A percentile compares a stretch with the other conserved stretches of the same genome.
Evolutionary conservation across 202 grass and related monocot species (phyloP).

Genomic region (Carex arenaria): DNA sequence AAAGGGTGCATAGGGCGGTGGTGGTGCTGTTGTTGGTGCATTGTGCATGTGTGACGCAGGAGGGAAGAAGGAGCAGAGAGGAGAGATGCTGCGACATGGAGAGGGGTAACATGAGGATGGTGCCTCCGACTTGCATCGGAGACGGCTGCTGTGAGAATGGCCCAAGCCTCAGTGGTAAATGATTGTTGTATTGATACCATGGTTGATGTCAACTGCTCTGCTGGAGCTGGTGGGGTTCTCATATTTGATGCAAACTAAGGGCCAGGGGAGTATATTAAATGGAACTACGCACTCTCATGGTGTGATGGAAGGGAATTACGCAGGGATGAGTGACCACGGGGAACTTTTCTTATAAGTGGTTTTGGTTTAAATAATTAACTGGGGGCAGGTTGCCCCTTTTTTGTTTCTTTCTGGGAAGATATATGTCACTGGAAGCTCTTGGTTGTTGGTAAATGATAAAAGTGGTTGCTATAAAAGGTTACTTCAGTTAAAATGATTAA

Average conservation of each 20-base stretch:
- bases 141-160: conserved; percentile 46
- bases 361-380: conserved; percentile 5
- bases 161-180: conserved; percentile 59
- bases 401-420: conserved; percentile 16
- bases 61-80: conserved; percentile 52
- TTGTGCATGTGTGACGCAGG: conserved; percentile 57
- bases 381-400: conserved; percentile 9
- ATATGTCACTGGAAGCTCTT: conserved; percentile 9
- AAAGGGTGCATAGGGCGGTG: conserved; percentile 51
- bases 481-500: not conserved
- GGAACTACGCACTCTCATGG: conserved; percentile 36
- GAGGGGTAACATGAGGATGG: conserved; percentile 72
- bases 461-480: conserved; percentile 1
- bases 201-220: conserved; percentile 10
- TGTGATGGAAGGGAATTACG: conserved; percentile 17
- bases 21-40: conserved; percentile 22
- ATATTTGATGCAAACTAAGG: not conserved
- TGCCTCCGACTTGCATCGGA: conserved; percentile 58
- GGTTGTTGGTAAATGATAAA: conserved; percentile 20
- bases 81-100: conserved; percentile 72
- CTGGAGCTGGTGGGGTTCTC: not conserved
- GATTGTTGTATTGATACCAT: conserved; percentile 44
- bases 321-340: conserved; percentile 24
- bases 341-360: conserved; percentile 12
- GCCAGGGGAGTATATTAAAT: not conserved